Conservation (phyloP, 306 rosid genomes). For the Cicer pinnatifidum region DNA sequence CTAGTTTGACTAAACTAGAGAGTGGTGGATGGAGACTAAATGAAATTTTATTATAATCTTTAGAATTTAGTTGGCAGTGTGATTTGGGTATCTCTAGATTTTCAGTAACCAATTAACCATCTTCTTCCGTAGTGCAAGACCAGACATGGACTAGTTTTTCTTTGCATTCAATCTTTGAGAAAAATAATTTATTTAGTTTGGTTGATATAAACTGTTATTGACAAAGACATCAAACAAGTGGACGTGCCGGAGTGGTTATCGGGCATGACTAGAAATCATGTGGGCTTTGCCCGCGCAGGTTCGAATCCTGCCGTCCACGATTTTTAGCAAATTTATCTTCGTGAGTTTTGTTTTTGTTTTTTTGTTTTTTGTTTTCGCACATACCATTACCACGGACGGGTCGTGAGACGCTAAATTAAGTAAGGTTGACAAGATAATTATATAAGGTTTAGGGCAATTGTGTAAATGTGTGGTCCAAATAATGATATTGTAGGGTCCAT, state of each 20-base stretch:
- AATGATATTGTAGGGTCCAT: no score
- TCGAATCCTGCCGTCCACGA: constrained; percentile 51
- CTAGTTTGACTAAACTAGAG: no score
- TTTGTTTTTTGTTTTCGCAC: no score
- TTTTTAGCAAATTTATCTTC: neutral
- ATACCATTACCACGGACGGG: neutral
- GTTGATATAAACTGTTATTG: neutral
- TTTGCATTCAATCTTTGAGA: no score
- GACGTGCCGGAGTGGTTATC: constrained; percentile 56
- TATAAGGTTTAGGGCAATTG: no score
- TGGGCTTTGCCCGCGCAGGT: constrained; percentile 54
- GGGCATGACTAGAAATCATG: constrained; percentile 55
- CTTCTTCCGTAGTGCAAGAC: neutral
- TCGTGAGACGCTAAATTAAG: no score
- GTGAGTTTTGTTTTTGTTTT: neutral
- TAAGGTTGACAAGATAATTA: no score
- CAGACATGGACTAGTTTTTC: neutral
- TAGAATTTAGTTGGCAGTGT: no score
- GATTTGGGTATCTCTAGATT: neutral
- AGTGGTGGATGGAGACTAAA: no score
- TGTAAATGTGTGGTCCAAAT: no score
- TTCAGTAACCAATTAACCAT: neutral
- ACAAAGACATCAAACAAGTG: neutral
- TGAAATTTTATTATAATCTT: no score
- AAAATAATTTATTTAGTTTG: neutral